Conservation (phyloP, 2,329 filamentous ascomycete species). For the Hymenoscyphus albidus region DNA sequence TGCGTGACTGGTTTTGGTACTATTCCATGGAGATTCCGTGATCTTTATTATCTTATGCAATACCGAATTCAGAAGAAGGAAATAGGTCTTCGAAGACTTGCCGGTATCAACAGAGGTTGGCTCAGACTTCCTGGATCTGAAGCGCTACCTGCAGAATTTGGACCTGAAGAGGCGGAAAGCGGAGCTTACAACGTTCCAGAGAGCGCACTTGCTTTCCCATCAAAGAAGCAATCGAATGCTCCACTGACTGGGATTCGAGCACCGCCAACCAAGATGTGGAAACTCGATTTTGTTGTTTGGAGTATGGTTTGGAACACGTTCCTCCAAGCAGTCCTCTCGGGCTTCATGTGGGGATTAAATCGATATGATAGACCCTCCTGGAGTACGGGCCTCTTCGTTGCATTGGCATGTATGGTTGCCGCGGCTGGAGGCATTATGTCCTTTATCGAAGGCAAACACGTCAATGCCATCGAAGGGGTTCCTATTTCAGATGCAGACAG, state of each 20-base stretch:
- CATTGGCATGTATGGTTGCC: slow-evolving; percentile 66
- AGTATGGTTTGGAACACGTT: slow-evolving; percentile 76
- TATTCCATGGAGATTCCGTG: slow-evolving; percentile 78
- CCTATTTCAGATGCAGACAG: slow-evolving; percentile 55
- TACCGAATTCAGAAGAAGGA: slow-evolving; percentile 55
- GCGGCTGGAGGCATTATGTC: slow-evolving; percentile 65
- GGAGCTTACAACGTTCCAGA: slow-evolving; percentile 38
- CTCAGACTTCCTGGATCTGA: slow-evolving; percentile 68
- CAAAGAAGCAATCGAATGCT: slow-evolving; percentile 57
- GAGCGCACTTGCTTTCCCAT: slow-evolving; percentile 58
- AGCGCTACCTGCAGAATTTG: slow-evolving; percentile 49
- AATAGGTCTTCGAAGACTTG: slow-evolving; percentile 61
- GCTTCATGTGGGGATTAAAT: slow-evolving; percentile 81
- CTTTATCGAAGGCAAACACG: slow-evolving; percentile 66
- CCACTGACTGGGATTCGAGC: slow-evolving; percentile 71
- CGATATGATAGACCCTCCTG: slow-evolving; percentile 71
- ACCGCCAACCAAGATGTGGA: slow-evolving; percentile 65
- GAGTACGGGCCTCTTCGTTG: slow-evolving; percentile 77
- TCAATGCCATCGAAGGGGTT: slow-evolving; percentile 70
- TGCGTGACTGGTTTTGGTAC: slow-evolving; percentile 83
- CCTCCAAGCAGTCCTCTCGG: slow-evolving; percentile 68
- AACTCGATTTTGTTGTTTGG: slow-evolving; percentile 76
- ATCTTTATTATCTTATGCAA: slow-evolving; percentile 68
- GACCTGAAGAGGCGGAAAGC: slow-evolving; percentile 49
- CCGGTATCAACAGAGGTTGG: slow-evolving; percentile 72